phyloP scores from a whole-genome alignment of 768 basidiomycete species.

The Guyanaporus albipodus region DNA sequence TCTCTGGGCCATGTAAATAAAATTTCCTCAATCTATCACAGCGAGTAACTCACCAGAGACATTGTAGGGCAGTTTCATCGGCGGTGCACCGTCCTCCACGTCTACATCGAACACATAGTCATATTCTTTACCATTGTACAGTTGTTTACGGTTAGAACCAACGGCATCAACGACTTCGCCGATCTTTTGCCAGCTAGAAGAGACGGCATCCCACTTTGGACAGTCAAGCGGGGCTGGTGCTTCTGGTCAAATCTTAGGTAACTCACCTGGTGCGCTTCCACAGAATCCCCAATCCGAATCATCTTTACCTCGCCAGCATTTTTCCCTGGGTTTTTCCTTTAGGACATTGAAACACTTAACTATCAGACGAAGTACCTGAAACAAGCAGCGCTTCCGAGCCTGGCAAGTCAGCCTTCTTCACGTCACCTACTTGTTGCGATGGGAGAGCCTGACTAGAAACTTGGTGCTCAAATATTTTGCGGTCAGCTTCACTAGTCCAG shows the following conservation, averaged over 20 bases:
- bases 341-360: background rate
- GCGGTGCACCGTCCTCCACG: slow-evolving; percentile 86
- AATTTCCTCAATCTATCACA: background rate
- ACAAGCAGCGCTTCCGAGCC: slow-evolving; percentile 72
- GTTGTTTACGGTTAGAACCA: slow-evolving; percentile 82
- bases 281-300: slow-evolving; percentile 72
- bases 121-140: slow-evolving; percentile 92
- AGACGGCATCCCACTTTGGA: slow-evolving; percentile 72
- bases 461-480: slow-evolving; percentile 67
- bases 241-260: background rate
- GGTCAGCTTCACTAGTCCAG: slow-evolving; percentile 61
- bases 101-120: slow-evolving; percentile 99
- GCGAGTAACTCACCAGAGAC: slow-evolving; percentile 56
- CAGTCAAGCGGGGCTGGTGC: background rate
- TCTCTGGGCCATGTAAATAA: slow-evolving; percentile 51
- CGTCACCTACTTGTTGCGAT: slow-evolving; percentile 84
- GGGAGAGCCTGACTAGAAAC: slow-evolving; percentile 79
- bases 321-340: slow-evolving; percentile 51
- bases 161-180: slow-evolving; percentile 96
- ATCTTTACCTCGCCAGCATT: slow-evolving; percentile 93
- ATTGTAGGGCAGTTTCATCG: slow-evolving; percentile 93
- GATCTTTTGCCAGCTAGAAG: slow-evolving; percentile 81
- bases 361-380: slow-evolving; percentile 48
- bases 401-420: slow-evolving; percentile 88
- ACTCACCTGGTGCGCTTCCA: slow-evolving; percentile 87